phyloP scores from a whole-genome alignment of 1,284 basidiomycete genomes.

The Lentinula novae-zelandiae region DNA sequence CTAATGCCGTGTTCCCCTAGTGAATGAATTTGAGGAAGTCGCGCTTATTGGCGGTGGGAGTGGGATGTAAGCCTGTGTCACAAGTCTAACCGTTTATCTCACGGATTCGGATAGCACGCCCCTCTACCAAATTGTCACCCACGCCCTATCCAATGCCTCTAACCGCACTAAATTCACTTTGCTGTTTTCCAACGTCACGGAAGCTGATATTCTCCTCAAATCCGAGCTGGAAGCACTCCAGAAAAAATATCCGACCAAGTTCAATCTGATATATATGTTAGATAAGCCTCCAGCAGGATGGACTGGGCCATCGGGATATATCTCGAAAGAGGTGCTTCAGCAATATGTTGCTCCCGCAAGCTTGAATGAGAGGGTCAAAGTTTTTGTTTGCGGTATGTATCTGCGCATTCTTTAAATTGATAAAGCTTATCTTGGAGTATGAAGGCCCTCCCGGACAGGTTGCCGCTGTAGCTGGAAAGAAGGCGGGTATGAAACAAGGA shows the following conservation, averaged over 20 bases:
- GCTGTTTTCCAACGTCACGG: conserved; percentile 88
- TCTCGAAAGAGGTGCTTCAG: conserved; percentile 70
- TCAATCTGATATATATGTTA: conserved; percentile 85
- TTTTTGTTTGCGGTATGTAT: conserved; percentile 80
- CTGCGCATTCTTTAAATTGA: neutral
- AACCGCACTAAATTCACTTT: conserved; percentile 97
- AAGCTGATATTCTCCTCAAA: conserved; percentile 86
- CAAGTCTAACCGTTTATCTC: conserved; percentile 17
- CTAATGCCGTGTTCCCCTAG: conserved; percentile 29
- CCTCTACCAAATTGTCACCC: conserved; percentile 71
- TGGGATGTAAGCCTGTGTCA: conserved; percentile 60
- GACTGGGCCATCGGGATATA: conserved; percentile 71
- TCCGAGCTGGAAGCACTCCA: conserved; percentile 78
- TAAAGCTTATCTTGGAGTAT: conserved; percentile 3
- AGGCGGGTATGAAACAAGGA: conserved; percentile 81
- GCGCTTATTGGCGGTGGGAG: conserved; percentile 88
- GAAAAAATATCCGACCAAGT: conserved; percentile 64
- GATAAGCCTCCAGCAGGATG: conserved; percentile 76
- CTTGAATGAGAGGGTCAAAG: conserved; percentile 78
- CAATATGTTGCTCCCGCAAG: conserved; percentile 69
- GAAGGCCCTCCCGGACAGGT: conserved; percentile 85
- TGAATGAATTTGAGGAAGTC: conserved; percentile 83
- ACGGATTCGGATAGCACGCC: conserved; percentile 49
- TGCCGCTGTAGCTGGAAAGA: conserved; percentile 73
- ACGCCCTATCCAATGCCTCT: conserved; percentile 64